Conservation (phyloP, 2,329 filamentous ascomycete species). For the Fusarium gaditjirri region DNA sequence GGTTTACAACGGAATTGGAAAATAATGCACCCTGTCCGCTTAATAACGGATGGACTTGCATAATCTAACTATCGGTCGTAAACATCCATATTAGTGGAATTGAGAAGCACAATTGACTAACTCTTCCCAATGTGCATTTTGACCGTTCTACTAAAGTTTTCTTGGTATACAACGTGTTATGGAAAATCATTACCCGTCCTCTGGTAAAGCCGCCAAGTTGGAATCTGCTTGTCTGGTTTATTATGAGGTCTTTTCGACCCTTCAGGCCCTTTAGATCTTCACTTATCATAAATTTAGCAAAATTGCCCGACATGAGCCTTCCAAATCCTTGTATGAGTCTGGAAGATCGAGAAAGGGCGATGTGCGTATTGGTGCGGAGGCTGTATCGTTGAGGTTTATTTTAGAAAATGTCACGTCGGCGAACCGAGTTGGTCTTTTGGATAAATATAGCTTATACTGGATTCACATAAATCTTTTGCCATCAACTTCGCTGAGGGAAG, state of each 20-base stretch:
- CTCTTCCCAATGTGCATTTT: slow-evolving; percentile 5
- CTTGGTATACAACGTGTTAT: slow-evolving; percentile 11
- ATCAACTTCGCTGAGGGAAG: too few relatives aligned
- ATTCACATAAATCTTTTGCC: slow-evolving; percentile 19
- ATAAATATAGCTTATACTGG: slow-evolving; percentile 22
- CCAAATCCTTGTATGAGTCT: slow-evolving; percentile 16
- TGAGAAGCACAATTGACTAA: slow-evolving; percentile 7
- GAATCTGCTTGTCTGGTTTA: slow-evolving; percentile 3
- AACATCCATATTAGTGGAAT: slow-evolving; percentile 1
- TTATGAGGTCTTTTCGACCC: neutral
- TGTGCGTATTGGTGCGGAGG: slow-evolving; percentile 15
- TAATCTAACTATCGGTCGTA: slow-evolving; percentile 3
- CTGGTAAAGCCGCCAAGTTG: slow-evolving; percentile 8
- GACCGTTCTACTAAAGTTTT: slow-evolving; percentile 11
- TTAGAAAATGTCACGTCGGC: slow-evolving; percentile 24
- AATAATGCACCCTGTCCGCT: neutral
- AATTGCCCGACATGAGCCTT: slow-evolving; percentile 12
- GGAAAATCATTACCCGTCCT: neutral
- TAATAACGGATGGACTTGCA: rapidly evolving
- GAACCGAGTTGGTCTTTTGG: slow-evolving; percentile 17
- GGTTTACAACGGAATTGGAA: slow-evolving; percentile 30
- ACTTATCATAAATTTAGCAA: slow-evolving; percentile 18
- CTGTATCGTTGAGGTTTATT: slow-evolving; percentile 19
- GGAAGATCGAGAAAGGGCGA: slow-evolving; percentile 13
- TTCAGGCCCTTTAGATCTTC: slow-evolving; percentile 24